phyloP scores from a whole-genome alignment of 148 eudicot species.

The Amaranthus hypochondriacus region DNA sequence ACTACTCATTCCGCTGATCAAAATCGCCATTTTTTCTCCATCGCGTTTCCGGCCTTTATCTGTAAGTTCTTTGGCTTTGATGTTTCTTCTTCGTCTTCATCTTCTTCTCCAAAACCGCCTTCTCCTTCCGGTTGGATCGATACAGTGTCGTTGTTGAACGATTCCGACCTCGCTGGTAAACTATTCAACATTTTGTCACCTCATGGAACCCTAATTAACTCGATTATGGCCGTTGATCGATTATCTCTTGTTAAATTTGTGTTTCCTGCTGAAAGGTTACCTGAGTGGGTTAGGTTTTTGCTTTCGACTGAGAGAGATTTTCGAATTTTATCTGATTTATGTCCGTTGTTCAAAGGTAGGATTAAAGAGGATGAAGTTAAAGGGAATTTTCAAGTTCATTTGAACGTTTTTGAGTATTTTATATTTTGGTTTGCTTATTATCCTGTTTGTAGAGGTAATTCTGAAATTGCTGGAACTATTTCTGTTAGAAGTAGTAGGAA shows the following conservation, averaged over 20 bases:
- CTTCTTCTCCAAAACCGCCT: constrained; percentile 27
- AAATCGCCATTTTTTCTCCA: constrained; percentile 77
- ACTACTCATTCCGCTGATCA: constrained; percentile 65
- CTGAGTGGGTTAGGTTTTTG: constrained; percentile 75
- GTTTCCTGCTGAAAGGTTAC: constrained; percentile 74
- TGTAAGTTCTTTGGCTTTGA: constrained; percentile 77
- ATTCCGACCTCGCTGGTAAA: constrained; percentile 44
- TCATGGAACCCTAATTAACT: constrained; percentile 48
- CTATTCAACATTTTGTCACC: constrained; percentile 60
- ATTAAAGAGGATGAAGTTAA: constrained; percentile 44
- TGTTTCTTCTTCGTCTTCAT: constrained; percentile 38
- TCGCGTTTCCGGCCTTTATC: constrained; percentile 73
- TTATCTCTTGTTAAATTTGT: constrained; percentile 67
- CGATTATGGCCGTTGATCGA: constrained; percentile 64
- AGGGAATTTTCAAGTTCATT: constrained; percentile 54
- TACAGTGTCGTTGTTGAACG: constrained; percentile 28
- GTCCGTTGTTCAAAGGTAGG: constrained; percentile 62
- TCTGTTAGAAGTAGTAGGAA: constrained; percentile 39
- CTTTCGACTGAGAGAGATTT: constrained; percentile 47
- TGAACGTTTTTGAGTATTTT: constrained; percentile 88
- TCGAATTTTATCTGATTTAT: constrained; percentile 47
- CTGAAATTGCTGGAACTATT: constrained; percentile 36
- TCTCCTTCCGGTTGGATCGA: constrained; percentile 51
- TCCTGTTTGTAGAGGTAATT: constrained; percentile 75
- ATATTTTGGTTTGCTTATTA: constrained; percentile 92